Evolutionary conservation across 2,329 filamentous ascomycete species (phyloP).

Genomic region (Biscogniauxia sp.): DNA sequence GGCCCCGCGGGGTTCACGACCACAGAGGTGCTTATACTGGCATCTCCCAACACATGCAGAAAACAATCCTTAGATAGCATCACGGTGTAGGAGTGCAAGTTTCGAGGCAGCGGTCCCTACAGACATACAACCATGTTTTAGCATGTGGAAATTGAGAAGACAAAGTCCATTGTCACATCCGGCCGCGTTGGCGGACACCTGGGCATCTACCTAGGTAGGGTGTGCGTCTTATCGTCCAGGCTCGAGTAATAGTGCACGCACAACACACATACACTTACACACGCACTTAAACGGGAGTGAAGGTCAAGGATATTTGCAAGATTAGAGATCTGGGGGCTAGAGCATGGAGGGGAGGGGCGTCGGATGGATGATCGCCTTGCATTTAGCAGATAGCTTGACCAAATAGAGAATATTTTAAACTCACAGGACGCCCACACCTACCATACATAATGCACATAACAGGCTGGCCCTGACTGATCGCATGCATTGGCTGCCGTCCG

Average conservation of each 20-base stretch:
- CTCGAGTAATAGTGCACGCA: not conserved
- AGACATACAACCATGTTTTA: slow-evolving; percentile 4
- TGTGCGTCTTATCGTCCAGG: not conserved
- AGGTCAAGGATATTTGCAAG: not conserved
- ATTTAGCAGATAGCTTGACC: slow-evolving; percentile 15
- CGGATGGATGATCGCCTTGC: slow-evolving; percentile 16
- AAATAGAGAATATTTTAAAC: slow-evolving; percentile 24
- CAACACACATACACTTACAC: not conserved
- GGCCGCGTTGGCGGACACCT: not conserved
- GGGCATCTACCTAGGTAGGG: not conserved
- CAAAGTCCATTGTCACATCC: not conserved
- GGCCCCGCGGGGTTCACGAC: slow-evolving; percentile 12
- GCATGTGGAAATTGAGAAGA: not conserved
- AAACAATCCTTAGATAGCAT: slow-evolving; percentile 13
- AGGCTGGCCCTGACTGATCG: slow-evolving; percentile 33
- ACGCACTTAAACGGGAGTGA: not conserved
- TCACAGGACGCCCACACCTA: slow-evolving; percentile 26
- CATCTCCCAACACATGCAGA: slow-evolving; percentile 22
- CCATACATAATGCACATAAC: slow-evolving; percentile 15
- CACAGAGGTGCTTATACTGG: slow-evolving; percentile 13
- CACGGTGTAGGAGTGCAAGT: slow-evolving; percentile 5
- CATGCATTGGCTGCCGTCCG: slow-evolving; percentile 39
- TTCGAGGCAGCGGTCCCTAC: slow-evolving; percentile 3
- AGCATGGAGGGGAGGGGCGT: slow-evolving; percentile 2
- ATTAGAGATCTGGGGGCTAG: not conserved